Conservation (phyloP, 192 early-diverging fungal genomes). For the Linnemannia hyalina region DNA sequence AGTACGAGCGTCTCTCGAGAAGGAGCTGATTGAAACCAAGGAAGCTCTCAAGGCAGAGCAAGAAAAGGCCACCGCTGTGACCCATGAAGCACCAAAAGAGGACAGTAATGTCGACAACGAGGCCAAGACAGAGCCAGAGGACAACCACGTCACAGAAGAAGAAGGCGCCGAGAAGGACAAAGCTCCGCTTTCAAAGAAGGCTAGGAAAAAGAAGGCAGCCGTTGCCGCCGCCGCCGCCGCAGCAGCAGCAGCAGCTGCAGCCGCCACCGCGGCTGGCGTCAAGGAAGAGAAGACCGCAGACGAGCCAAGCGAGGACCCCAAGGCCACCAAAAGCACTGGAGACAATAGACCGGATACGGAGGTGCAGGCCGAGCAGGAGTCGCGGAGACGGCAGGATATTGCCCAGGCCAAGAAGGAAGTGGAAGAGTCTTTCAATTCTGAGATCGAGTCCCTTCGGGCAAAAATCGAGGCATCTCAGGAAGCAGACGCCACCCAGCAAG, state of each 20-base stretch:
- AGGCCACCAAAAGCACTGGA: neutral
- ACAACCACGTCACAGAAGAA: conserved; percentile 37
- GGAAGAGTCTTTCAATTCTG: conserved; percentile 28
- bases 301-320: neutral
- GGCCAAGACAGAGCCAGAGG: conserved; percentile 20
- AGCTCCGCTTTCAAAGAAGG: conserved; percentile 42
- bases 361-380: conserved; percentile 17
- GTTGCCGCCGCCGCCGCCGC: neutral
- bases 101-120: conserved; percentile 21
- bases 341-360: neutral
- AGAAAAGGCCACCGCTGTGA: neutral
- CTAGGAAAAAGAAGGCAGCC: conserved; percentile 33
- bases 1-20: conserved; percentile 22
- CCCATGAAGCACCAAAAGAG: neutral
- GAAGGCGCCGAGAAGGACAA: conserved; percentile 18
- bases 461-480: conserved; percentile 21
- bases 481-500: conserved; percentile 7
- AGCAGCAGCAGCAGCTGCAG: conserved; percentile 9
- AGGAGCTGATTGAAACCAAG: conserved; percentile 28
- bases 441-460: conserved; percentile 37
- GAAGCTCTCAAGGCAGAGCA: conserved; percentile 15
- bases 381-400: conserved; percentile 36
- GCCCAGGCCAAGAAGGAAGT: conserved; percentile 33
- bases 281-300: neutral
- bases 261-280: neutral